phyloP scores from a whole-genome alignment of 768 basidiomycete genomes.

The Mycena rosella region DNA sequence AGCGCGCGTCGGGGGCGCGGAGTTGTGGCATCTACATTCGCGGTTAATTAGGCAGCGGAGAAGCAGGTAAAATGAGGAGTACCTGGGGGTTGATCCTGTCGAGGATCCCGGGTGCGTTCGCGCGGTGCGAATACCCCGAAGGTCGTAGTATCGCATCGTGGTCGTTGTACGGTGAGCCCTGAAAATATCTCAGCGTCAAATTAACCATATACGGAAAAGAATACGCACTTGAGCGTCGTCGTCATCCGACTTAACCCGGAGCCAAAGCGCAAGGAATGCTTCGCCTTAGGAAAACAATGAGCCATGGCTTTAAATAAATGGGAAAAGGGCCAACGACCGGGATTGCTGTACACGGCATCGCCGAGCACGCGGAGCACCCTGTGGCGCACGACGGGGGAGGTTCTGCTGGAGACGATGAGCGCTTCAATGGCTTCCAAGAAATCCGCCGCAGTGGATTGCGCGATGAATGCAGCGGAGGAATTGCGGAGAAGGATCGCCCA shows the following conservation, averaged over 20 bases:
- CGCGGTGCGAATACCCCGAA: not conserved
- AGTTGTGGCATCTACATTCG: not conserved
- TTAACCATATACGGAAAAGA: not conserved
- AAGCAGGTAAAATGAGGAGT: not conserved
- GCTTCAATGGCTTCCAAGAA: constrained; percentile 28
- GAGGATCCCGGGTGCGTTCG: not conserved
- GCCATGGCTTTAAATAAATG: not conserved
- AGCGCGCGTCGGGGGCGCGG: constrained; percentile 9
- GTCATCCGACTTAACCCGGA: constrained; percentile 20
- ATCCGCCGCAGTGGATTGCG: constrained; percentile 31
- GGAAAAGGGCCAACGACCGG: constrained; percentile 7
- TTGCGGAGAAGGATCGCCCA: constrained; percentile 36
- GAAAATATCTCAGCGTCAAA: not conserved
- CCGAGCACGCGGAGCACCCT: constrained; percentile 32
- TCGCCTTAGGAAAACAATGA: not conserved
- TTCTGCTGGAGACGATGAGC: constrained; percentile 10
- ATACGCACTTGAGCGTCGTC: constrained; percentile 15
- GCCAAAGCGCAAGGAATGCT: constrained; percentile 24
- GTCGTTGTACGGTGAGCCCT: constrained; percentile 27
- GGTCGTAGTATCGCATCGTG: constrained; percentile 30
- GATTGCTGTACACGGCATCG: constrained; percentile 32
- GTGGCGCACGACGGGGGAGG: constrained; percentile 30
- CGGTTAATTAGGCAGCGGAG: too few species aligned
- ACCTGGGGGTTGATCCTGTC: constrained; percentile 26
- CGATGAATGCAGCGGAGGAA: constrained; percentile 32